phyloP scores from a whole-genome alignment of 306 rosid species.

The Prunus mira region DNA sequence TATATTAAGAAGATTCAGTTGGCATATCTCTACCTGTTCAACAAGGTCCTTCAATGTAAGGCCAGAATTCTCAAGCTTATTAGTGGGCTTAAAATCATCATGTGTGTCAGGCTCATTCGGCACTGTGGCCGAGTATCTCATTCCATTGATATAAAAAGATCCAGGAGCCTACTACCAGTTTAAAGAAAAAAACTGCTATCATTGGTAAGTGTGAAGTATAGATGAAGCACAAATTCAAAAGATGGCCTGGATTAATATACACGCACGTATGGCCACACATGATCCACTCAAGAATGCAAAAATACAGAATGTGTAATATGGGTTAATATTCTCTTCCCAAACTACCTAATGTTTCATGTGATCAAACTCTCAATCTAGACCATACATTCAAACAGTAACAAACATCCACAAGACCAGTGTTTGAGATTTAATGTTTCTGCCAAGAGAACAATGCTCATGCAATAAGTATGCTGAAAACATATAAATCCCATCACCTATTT shows the following conservation, averaged over 20 bases:
- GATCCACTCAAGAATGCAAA: not conserved
- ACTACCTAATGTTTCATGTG: not conserved
- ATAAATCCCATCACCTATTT: not conserved
- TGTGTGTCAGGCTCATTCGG: constrained; percentile 75
- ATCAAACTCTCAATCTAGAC: not conserved
- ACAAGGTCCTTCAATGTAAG: constrained; percentile 58
- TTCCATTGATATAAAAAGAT: constrained; percentile 37
- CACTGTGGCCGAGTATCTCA: constrained; percentile 43
- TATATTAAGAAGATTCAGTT: not conserved
- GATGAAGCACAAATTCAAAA: not conserved
- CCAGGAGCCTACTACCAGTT: constrained; percentile 43
- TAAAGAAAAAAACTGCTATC: not conserved
- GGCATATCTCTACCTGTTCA: constrained; percentile 53
- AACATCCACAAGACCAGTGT: not conserved
- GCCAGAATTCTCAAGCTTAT: constrained; percentile 47
- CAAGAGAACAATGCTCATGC: not conserved
- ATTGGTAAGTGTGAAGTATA: not conserved
- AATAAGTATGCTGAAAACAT: not conserved
- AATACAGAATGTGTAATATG: not conserved
- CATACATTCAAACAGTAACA: not conserved
- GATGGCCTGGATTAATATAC: not conserved
- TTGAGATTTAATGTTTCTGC: not conserved
- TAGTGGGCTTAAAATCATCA: constrained; percentile 84
- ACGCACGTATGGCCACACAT: not conserved
- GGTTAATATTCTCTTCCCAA: not conserved